These are phyloP conservation scores for Nothomitra cinnamomea DNA, from an alignment of 2,329 filamentous ascomycete genomes.

Conservation along the genomic window DNA sequence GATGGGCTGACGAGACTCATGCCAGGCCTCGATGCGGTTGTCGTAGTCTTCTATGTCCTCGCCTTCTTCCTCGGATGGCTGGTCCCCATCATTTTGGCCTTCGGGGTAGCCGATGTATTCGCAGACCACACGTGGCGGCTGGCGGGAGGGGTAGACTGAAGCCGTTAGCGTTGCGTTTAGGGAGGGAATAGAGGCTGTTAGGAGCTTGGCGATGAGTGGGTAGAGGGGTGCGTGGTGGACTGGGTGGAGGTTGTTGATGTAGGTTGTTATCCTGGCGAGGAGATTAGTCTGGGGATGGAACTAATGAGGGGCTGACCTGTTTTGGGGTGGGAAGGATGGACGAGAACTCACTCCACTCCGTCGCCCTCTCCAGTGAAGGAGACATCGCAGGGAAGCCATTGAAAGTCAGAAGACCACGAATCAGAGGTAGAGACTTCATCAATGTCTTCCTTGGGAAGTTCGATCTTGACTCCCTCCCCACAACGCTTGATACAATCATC, in stretches of 20 bases:
- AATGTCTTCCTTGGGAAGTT: not conserved
- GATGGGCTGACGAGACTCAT: not conserved
- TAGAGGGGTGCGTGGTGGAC: conserved; percentile 20
- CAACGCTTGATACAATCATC: not conserved
- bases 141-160: not conserved
- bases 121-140: not conserved
- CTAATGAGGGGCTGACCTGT: no score
- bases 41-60: not conserved
- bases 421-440: not conserved
- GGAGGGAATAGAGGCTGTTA: conserved; percentile 19
- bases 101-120: not conserved
- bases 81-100: not conserved
- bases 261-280: conserved; percentile 19
- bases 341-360: conserved; percentile 8
- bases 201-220: conserved; percentile 20
- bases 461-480: not conserved
- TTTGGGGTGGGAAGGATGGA: not conserved
- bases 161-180: conserved; percentile 16
- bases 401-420: conserved; percentile 20
- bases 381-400: conserved; percentile 29
- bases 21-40: not conserved
- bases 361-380: conserved; percentile 14
- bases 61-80: not conserved
- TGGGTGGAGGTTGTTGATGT: conserved; percentile 31
- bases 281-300: conserved; percentile 8